Percentiles rank a stretch among this genome's conserved stretches.
These are phyloP conservation scores for Sclerotinia glacialis DNA, from an alignment of 2,329 filamentous ascomycete species.

Conservation along the genomic window DNA sequence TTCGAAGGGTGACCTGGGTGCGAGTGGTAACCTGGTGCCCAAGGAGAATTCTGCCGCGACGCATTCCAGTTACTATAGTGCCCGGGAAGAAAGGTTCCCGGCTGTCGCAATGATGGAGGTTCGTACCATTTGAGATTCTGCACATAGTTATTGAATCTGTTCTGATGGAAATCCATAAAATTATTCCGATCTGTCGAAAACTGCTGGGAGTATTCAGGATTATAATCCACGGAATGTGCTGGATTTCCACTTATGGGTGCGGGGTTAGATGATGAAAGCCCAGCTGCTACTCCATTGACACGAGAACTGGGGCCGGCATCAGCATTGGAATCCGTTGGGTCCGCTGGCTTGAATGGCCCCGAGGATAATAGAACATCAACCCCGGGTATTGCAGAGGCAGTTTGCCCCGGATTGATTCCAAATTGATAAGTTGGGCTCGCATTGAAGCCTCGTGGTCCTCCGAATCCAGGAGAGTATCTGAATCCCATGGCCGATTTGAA, in stretches of 20 bases:
- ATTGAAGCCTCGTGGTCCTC: conserved; percentile 13
- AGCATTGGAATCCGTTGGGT: neutral
- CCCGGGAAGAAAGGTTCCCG: neutral
- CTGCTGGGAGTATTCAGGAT: neutral
- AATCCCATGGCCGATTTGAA: conserved; percentile 16
- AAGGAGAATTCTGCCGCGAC: neutral
- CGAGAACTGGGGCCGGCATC: neutral
- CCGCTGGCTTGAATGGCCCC: neutral
- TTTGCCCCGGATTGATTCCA: neutral
- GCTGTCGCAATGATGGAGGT: neutral
- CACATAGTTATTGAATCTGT: neutral
- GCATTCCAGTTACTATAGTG: conserved; percentile 3
- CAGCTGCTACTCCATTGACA: neutral
- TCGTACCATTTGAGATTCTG: neutral
- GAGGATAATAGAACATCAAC: neutral
- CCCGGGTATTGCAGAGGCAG: neutral
- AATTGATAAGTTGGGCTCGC: neutral
- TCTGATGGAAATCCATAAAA: neutral
- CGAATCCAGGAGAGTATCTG: conserved; percentile 20
- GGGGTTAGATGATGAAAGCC: neutral
- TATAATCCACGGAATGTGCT: neutral
- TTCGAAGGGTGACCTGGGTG: neutral
- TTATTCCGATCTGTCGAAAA: neutral
- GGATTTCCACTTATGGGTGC: neutral
- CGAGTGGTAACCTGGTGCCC: neutral